phyloP scores from a whole-genome alignment of 106 monocot genomes.

The Dioscorea alata region DNA sequence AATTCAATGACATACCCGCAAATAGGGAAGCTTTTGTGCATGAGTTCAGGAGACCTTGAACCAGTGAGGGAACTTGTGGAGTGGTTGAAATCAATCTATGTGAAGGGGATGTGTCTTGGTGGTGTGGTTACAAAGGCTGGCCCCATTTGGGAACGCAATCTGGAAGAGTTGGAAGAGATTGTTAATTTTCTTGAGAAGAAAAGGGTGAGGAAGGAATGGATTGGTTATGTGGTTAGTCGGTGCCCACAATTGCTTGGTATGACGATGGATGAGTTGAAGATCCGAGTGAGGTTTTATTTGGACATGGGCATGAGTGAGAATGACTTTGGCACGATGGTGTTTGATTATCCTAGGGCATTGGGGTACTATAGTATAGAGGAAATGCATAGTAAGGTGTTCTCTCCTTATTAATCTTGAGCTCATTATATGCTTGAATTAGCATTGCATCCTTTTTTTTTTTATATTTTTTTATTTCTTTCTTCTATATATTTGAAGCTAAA shows the following conservation, averaged over 20 bases:
- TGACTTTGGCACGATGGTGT: constrained; percentile 96
- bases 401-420: constrained; percentile 4
- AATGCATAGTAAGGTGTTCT: constrained; percentile 91
- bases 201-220: constrained; percentile 81
- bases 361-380: constrained; percentile 83
- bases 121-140: constrained; percentile 60
- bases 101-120: constrained; percentile 77
- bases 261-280: constrained; percentile 54
- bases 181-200: constrained; percentile 50
- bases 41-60: constrained; percentile 51
- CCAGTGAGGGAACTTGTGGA: constrained; percentile 39
- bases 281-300: constrained; percentile 65
- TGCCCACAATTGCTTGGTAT: constrained; percentile 72
- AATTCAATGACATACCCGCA: constrained; percentile 81
- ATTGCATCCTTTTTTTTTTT: not conserved
- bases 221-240: constrained; percentile 74
- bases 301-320: constrained; percentile 79
- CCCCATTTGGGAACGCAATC: constrained; percentile 34
- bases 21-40: constrained; percentile 79
- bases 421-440: not conserved
- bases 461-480: not conserved
- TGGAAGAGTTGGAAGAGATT: constrained; percentile 48
- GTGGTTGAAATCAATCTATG: constrained; percentile 90
- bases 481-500: no score
- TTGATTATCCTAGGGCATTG: constrained; percentile 83